phyloP scores from a whole-genome alignment of 2,329 filamentous ascomycete species.

The Aspergillus hortae region DNA sequence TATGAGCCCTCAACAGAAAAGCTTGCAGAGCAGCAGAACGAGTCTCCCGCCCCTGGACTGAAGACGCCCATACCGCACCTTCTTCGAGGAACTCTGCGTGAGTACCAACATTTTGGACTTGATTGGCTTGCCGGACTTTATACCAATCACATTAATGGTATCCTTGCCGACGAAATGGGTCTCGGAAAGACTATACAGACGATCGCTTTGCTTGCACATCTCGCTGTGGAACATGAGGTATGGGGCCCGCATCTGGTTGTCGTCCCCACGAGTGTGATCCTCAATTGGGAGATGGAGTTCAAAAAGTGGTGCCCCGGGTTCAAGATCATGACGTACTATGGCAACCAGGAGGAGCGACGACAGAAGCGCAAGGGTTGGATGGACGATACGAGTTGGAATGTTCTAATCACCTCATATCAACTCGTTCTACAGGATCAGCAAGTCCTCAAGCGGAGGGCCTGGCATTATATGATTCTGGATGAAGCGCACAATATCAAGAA shows the following conservation, averaged over 20 bases:
- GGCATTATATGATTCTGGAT: constrained; percentile 98
- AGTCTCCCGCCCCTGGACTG: constrained; percentile 40
- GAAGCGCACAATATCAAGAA: constrained; percentile 99
- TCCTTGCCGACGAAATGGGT: constrained; percentile 97
- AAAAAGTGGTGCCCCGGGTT: constrained; percentile 98
- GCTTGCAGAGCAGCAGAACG: constrained; percentile 27
- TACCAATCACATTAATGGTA: constrained; percentile 88
- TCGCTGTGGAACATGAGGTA: constrained; percentile 82
- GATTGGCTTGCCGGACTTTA: constrained; percentile 96
- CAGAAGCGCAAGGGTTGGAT: constrained; percentile 90
- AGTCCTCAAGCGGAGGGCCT: constrained; percentile 84
- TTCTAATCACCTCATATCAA: constrained; percentile 96
- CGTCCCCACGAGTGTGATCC: constrained; percentile 95
- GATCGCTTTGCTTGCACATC: constrained; percentile 85
- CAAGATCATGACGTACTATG: constrained; percentile 97
- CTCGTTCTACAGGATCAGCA: constrained; percentile 91
- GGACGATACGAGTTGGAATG: constrained; percentile 91
- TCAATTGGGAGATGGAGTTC: constrained; percentile 99
- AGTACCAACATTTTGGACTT: constrained; percentile 95
- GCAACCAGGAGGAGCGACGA: constrained; percentile 86
- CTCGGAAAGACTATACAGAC: constrained; percentile 98
- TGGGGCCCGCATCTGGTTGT: constrained; percentile 97
- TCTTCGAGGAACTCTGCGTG: constrained; percentile 80
- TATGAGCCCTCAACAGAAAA: constrained; percentile 35
- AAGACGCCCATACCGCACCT: constrained; percentile 77